Base-by-base conservation (phyloP, 2,329 filamentous ascomycete genomes). In the Cytospora piceae region DNA sequence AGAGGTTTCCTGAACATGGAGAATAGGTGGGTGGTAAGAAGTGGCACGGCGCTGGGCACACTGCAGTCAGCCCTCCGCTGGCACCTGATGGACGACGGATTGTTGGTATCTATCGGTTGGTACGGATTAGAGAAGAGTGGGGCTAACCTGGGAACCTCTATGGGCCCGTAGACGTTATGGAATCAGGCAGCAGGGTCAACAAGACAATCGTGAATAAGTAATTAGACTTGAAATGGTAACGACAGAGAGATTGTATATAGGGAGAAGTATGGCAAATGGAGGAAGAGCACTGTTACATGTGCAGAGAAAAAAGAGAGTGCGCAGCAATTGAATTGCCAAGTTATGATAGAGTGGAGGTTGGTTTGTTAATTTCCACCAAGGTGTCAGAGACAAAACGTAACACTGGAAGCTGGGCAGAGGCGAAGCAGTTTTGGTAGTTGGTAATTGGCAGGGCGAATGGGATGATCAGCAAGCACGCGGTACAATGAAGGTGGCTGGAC, bases 1-100 rank as follows among this genome's bases (percentile, higher is more conserved):
- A 37, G 29, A 27, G n/a, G 6, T 15, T 51, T 57, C 24, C 11
- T 63, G 22, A 57, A 63, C 39, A 57, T 57, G 56, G 60, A 51
- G 31, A 34, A 54, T 29, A 54, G n/a, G 39, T 32, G 46, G n/a
- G n/a, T 8, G 46, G n/a, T n/a, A 9, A 49, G n/a, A 24, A 24
- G 46, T 22, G n/a, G 20, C 46, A 49, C n/a, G 9, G 46, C 46
- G 46, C 46, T 49, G 46, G 46, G n/a, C 8, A 49, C 46, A 24
- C 46, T 49, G 46, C 46, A 49, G 39, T 42, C 39, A 42, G 39
- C 12, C 11, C 34, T 37, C 14, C 32, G 27, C 27, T 34, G 32
- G 37, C 37, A 39, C 9, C 2, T 4, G 12, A 39, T 11, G 32
- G 32, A 9, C 12, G 37, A 39, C 15, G 8, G 14, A 39, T 42